These are phyloP conservation scores for Umbelopsis sp. DNA, from an alignment of 192 early-diverging fungal genomes.

Conservation along the genomic window DNA sequence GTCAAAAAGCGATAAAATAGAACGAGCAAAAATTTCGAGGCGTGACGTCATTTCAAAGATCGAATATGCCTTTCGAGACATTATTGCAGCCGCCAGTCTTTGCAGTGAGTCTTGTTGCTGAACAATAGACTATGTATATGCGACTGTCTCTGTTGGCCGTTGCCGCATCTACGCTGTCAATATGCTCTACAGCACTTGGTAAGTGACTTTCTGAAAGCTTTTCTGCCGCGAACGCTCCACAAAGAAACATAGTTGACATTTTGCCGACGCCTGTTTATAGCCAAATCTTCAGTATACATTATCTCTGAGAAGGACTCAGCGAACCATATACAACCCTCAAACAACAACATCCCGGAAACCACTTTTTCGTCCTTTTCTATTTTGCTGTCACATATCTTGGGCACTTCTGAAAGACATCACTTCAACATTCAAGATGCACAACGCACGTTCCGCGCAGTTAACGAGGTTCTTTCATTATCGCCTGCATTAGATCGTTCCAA, in stretches of 20 bases:
- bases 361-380: conserved; percentile 22
- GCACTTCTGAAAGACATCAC: conserved; percentile 17
- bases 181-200: conserved; percentile 17
- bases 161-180: conserved; percentile 20
- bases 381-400: conserved; percentile 29
- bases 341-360: conserved; percentile 8
- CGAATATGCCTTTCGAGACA: no score
- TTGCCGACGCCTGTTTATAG: neutral
- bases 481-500: conserved; percentile 11
- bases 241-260: neutral
- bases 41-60: no score
- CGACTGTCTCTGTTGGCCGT: conserved; percentile 8
- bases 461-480: neutral
- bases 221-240: neutral
- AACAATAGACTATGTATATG: neutral
- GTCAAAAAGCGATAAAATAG: no score
- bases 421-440: conserved; percentile 23
- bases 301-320: conserved; percentile 7
- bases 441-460: conserved; percentile 7
- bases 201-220: neutral
- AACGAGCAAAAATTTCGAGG: no score
- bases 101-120: neutral
- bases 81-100: no score
- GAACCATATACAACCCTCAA: conserved; percentile 5
- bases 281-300: conserved; percentile 30